Evolutionary conservation across 2,329 filamentous ascomycete species (phyloP), one percentile per base, ranked within the genome.

Genomic region (Aspergillus neoniger): DNA sequence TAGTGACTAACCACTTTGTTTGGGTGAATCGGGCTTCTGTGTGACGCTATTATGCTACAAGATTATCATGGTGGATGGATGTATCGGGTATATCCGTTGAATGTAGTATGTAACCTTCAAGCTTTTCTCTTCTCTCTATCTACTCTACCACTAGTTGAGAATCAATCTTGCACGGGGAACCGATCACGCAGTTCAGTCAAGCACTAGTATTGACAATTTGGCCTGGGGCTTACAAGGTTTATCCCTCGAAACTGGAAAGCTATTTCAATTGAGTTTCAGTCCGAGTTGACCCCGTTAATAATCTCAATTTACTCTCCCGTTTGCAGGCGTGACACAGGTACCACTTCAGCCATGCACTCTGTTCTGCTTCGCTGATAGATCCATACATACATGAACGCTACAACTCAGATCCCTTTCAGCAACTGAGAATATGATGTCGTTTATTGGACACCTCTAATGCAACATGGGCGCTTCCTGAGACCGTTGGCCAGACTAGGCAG

Each of bases 391-490:
- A 21, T 21, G 38, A 32, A 30, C 41, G 6, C 25, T 30, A 14
- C 47, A n/a, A 15, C n/a, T 12, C n/a, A 12, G n/a, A 30, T 50
- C 25, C 7, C 25, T 28, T 28, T 30, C 47, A 50, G 25, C 8
- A 17, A 30, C 19, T 38, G n/a, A n/a, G 36, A 9, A 19, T 10
- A 43, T 47, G 47, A 51, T 49, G 47, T 39, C 21, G 55, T 19
- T 30, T 41, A 49, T 50, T 53, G 53, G 48, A 41, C 56, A 57
- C 44, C 58, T 44, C 44, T 23, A 38, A 57, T 36, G 17, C 38
- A 57, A 61, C 52, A 57, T 43, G 52, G 58, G 57, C 57, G 63
- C 28, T 54, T 65, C 55, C 55, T 63, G 53, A 54, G 54, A 51
- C 55, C 49, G 19, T 47, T 49, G 66, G 47, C 10, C 21, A 48